Base-by-base conservation (phyloP, 2,329 filamentous ascomycete species). In the Ascochyta clinopodiicola region DNA sequence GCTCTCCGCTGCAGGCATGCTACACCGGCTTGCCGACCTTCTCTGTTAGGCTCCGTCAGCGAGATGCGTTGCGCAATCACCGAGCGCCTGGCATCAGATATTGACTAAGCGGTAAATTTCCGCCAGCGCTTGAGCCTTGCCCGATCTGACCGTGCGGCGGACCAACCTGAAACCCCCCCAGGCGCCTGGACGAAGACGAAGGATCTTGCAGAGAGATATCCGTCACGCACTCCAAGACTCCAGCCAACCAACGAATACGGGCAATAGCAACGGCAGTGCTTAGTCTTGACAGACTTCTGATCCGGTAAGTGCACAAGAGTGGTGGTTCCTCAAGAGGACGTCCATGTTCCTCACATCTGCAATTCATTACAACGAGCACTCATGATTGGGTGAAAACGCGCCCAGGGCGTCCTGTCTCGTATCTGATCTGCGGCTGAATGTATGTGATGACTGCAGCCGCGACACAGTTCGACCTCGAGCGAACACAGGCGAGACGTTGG, bases 1-100 rank as follows among this genome's bases (percentile, higher is more conserved):
- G 12, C 40, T 43, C 50, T 57, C 53, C 54, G 56, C 56, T 51
- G 56, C 59, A 56, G 62, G 54, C 51, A 51, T 56, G 48, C 50
- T 40, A 51, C 57, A 56, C 48, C 50, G 60, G 57, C 61, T 58
- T 56, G 57, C 62, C 53, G 51, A 47, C 55, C 40, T 44, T 38
- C 8, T 27, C 25, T 52, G 35, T 50, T 55, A 52, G 61, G 45
- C 61, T 44, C 42, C 25, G 43, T 25, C 34, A 12, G 53, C 59
- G 60, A 60, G 42, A 62, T 60, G 67, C 68, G 68, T 74, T 75
- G 70, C 70, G 70, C 71, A 75, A 75, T 74, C 69, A 70, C 73
- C 73, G 71, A 70, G 67, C 64, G 64, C 68, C 73, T 72, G 72
- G 73, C 68, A 64, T 68, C 37, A 35, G 19, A 46, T 25, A 51